A percentile compares a stretch with the other conserved stretches of the same genome.
Evolutionary conservation across 2,329 filamentous ascomycete species (phyloP).

Genomic region (Lachnum nothofagi): DNA sequence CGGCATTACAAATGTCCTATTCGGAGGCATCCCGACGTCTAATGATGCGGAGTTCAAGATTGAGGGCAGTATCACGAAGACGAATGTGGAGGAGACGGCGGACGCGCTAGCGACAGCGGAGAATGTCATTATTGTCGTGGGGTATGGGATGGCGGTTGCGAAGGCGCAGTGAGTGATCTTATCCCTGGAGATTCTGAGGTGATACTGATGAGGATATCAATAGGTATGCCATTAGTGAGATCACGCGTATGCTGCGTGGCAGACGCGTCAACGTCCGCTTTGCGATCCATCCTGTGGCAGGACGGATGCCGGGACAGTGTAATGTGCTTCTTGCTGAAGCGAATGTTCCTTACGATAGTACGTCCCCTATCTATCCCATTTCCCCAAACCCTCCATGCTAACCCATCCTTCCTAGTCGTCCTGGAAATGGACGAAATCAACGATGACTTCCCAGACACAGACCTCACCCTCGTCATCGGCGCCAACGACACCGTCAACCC

Average conservation of each 20-base stretch:
- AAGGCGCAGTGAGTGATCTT: too few species aligned
- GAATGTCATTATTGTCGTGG: conserved; percentile 76
- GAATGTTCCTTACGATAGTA: conserved; percentile 77
- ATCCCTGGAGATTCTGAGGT: too few species aligned
- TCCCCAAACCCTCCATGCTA: neutral
- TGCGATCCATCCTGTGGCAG: conserved; percentile 84
- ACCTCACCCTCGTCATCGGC: conserved; percentile 82
- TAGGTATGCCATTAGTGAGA: conserved; percentile 85
- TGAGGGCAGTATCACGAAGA: conserved; percentile 73
- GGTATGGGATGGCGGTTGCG: conserved; percentile 90
- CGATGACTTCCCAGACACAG: conserved; percentile 80
- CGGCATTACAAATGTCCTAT: conserved; percentile 81
- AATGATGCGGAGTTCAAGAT: conserved; percentile 64
- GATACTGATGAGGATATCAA: too few species aligned
- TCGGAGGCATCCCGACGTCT: conserved; percentile 70
- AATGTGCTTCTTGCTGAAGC: conserved; percentile 87
- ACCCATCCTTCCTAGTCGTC: conserved; percentile 54
- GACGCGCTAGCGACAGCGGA: conserved; percentile 72
- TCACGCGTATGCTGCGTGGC: conserved; percentile 66
- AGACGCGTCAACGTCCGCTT: conserved; percentile 80
- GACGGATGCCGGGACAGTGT: conserved; percentile 89
- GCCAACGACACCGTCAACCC: conserved; percentile 93
- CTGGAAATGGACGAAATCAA: conserved; percentile 97
- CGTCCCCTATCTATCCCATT: conserved; percentile 13
- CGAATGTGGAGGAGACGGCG: conserved; percentile 73